These are phyloP conservation scores for Phaeolepiota aurea DNA, from an alignment of 768 basidiomycete species.

Conservation along the genomic window DNA sequence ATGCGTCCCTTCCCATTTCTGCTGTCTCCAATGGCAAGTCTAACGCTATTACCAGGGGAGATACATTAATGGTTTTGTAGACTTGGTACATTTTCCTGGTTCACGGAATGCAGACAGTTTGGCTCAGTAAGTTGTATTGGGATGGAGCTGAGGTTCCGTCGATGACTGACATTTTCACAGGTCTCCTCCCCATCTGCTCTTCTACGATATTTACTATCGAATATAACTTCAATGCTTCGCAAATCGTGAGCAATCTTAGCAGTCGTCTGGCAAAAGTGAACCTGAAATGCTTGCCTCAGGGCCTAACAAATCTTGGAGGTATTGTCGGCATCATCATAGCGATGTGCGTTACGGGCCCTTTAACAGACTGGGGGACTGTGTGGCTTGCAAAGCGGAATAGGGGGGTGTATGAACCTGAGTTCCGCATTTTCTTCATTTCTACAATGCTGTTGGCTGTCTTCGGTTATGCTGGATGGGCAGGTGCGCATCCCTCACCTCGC, in stretches of 20 bases:
- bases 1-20: constrained; percentile 34
- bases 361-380: constrained; percentile 33
- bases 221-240: constrained; percentile 30
- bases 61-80: constrained; percentile 7
- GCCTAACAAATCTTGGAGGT: constrained; percentile 33
- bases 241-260: constrained; percentile 29
- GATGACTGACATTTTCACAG: too few species aligned
- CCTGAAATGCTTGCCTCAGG: constrained; percentile 16
- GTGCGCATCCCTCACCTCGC: too few species aligned
- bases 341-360: constrained; percentile 24
- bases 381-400: constrained; percentile 34
- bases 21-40: constrained; percentile 30
- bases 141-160: too few species aligned
- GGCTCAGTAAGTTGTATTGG: constrained; percentile 25
- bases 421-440: constrained; percentile 30
- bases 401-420: constrained; percentile 40
- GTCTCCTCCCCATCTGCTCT: constrained; percentile 33
- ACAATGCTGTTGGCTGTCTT: constrained; percentile 34
- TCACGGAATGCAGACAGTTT: constrained; percentile 34
- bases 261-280: too few species aligned
- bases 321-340: constrained; percentile 33
- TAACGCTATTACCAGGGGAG: not conserved
- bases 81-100: constrained; percentile 29
- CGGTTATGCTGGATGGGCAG: constrained; percentile 39
- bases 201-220: constrained; percentile 36